Evolutionary conservation across 1,284 basidiomycete genomes (phyloP).

Genomic region (Tilletia caries): DNA sequence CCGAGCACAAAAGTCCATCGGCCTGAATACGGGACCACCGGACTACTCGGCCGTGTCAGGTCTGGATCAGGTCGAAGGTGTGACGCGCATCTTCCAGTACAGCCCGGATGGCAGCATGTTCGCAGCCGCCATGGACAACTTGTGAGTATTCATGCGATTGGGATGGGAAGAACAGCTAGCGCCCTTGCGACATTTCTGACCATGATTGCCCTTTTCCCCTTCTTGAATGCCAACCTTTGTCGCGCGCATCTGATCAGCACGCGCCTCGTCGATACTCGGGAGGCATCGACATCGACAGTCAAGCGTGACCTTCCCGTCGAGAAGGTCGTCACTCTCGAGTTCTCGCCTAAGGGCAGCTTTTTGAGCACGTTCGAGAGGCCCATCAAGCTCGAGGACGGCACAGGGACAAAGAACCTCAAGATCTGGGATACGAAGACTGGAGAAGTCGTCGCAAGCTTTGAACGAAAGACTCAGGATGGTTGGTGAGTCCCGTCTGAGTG

Average conservation of each 20-base stretch:
- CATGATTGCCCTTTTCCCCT: not conserved
- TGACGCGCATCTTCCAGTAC: conserved; percentile 75
- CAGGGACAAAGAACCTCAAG: conserved; percentile 71
- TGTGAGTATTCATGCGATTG: conserved; percentile 60
- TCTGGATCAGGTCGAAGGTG: conserved; percentile 65
- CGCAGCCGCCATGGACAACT: conserved; percentile 73
- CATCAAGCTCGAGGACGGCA: conserved; percentile 68
- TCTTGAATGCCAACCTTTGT: too few relatives aligned
- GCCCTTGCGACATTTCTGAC: too few relatives aligned
- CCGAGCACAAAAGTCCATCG: conserved; percentile 88
- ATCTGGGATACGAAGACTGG: conserved; percentile 78
- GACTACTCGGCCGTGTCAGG: conserved; percentile 68
- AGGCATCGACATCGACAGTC: conserved; percentile 36
- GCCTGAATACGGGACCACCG: conserved; percentile 77
- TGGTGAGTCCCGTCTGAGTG: conserved; percentile 59
- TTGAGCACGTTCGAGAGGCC: conserved; percentile 91
- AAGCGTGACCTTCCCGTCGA: conserved; percentile 57
- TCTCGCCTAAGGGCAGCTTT: conserved; percentile 88
- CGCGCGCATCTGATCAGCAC: conserved; percentile 59
- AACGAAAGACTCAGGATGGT: conserved; percentile 75
- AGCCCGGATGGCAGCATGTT: conserved; percentile 81
- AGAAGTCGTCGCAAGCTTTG: conserved; percentile 73
- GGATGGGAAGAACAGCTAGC: too few relatives aligned
- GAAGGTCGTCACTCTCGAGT: conserved; percentile 76
- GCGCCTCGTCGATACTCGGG: conserved; percentile 64